These are phyloP conservation scores for Pythium oligandrum DNA, from an alignment of 352 stramenopile species.

Conservation along the genomic window DNA sequence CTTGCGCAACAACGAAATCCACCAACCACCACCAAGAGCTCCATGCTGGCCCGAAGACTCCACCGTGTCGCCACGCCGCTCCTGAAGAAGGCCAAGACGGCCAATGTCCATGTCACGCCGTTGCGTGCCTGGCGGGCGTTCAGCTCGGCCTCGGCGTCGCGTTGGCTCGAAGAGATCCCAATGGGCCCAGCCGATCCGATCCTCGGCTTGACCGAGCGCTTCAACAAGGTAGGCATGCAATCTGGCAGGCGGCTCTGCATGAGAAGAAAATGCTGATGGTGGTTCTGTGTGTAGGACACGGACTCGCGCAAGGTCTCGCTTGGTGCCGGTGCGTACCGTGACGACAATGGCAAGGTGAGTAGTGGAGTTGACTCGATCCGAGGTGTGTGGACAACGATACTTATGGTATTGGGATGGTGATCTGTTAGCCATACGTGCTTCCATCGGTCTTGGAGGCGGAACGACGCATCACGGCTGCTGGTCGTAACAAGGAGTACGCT, in stretches of 20 bases:
- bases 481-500: constrained; percentile 98
- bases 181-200: constrained; percentile 97
- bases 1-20: constrained; percentile 5
- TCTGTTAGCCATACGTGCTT: constrained; percentile 91
- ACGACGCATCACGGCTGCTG: constrained; percentile 89
- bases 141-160: constrained; percentile 32
- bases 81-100: constrained; percentile 9
- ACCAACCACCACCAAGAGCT: constrained; percentile 7
- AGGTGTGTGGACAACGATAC: background rate
- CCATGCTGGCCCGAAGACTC: constrained; percentile 10
- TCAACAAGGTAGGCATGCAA: constrained; percentile 71
- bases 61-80: constrained; percentile 11
- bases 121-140: constrained; percentile 27
- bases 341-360: constrained; percentile 84
- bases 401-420: background rate
- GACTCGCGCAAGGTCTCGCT: constrained; percentile 95
- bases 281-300: constrained; percentile 63
- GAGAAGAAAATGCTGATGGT: background rate
- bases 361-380: too few relatives aligned
- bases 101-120: constrained; percentile 13
- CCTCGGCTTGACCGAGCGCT: constrained; percentile 92
- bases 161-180: constrained; percentile 80
- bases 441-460: constrained; percentile 96
- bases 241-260: background rate
- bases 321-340: constrained; percentile 98